Evolutionary conservation across 2,329 filamentous ascomycete species (phyloP).

Genomic region (Microthyrium microscopicum): DNA sequence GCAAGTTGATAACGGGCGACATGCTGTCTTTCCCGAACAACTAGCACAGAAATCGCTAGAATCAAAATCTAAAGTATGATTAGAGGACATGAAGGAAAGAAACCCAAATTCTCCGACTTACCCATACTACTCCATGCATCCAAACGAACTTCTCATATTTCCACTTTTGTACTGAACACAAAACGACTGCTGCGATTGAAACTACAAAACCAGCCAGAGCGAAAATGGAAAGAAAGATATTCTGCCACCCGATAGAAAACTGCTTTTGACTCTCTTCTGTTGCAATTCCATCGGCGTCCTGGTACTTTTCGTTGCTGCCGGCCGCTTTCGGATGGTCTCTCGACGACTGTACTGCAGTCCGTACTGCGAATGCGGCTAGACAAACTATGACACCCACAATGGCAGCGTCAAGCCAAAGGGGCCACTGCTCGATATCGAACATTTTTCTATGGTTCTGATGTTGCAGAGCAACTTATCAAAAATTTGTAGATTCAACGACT

Average conservation of each 20-base stretch:
- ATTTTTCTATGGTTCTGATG: no score
- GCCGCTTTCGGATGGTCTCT: no score
- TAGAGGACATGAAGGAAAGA: no score
- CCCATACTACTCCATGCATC: background rate
- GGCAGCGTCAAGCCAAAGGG: no score
- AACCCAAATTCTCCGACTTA: background rate
- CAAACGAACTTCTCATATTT: background rate
- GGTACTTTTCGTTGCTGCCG: no score
- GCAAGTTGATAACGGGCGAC: no score
- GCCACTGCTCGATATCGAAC: no score
- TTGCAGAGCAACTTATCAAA: no score
- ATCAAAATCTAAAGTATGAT: no score
- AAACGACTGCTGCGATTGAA: slow-evolving; percentile 3
- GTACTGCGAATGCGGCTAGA: background rate
- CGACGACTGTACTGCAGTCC: background rate
- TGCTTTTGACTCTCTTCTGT: slow-evolving; percentile 44
- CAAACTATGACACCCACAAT: background rate
- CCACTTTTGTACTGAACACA: background rate
- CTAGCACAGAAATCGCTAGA: no score
- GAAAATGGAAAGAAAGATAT: slow-evolving; percentile 19
- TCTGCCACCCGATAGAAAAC: slow-evolving; percentile 46
- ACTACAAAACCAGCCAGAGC: slow-evolving; percentile 5
- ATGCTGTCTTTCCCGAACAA: no score
- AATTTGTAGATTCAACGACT: no score
- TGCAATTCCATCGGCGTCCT: slow-evolving; percentile 53